Conservation (phyloP, 106 monocot species). For the Hemerocallis citrina region DNA sequence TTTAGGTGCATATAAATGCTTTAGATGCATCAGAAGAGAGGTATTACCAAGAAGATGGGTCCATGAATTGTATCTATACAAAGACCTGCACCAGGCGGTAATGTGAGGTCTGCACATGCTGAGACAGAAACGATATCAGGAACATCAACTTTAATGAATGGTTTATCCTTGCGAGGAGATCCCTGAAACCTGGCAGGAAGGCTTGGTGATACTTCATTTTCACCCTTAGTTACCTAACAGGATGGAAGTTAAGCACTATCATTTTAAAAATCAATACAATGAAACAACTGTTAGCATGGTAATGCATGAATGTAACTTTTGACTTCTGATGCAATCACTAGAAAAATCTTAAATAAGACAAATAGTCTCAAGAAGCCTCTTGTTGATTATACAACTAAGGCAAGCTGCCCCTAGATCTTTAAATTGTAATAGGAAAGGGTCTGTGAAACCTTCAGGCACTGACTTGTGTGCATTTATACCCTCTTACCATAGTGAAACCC, state of each 20-base stretch:
- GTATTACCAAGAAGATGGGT: constrained; percentile 66
- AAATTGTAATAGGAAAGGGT: too few species aligned
- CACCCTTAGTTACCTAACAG: constrained; percentile 40
- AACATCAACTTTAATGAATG: constrained; percentile 58
- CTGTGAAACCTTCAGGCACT: too few species aligned
- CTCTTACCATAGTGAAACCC: too few species aligned
- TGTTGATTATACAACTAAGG: too few species aligned
- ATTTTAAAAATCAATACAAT: background rate
- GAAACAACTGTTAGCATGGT: too few species aligned
- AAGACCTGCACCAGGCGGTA: constrained; percentile 84
- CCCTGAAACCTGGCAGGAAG: constrained; percentile 27
- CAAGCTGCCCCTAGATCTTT: too few species aligned
- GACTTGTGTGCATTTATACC: too few species aligned
- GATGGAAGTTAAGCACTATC: background rate
- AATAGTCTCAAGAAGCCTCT: too few species aligned
- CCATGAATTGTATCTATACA: constrained; percentile 78
- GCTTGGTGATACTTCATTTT: constrained; percentile 29
- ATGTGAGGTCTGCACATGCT: constrained; percentile 80
- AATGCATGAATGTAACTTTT: too few species aligned
- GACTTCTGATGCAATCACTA: too few species aligned
- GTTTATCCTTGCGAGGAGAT: constrained; percentile 25
- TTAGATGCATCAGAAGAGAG: background rate
- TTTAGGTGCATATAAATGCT: background rate
- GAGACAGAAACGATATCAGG: constrained; percentile 78
- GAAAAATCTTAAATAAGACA: too few species aligned